These are phyloP conservation scores for Pleurotus citrinopileatus DNA, from an alignment of 768 basidiomycete genomes.

Conservation along the genomic window DNA sequence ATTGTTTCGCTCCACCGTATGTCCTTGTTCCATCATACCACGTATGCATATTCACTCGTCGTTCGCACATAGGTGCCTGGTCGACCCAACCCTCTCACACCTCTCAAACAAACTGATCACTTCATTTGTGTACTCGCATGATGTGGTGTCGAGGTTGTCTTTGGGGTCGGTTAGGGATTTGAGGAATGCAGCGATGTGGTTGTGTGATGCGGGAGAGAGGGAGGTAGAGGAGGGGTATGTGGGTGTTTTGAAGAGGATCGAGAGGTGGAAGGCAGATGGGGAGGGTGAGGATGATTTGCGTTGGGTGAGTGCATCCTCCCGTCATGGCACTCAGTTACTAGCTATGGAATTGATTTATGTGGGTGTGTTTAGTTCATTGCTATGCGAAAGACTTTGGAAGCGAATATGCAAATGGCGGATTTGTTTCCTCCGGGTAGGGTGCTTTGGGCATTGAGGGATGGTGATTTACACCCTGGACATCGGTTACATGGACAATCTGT, in stretches of 20 bases:
- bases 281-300: constrained; percentile 52
- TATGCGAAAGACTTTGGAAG: constrained; percentile 80
- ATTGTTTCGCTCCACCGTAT: constrained; percentile 79
- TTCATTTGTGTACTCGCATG: constrained; percentile 81
- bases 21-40: constrained; percentile 21
- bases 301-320: constrained; percentile 40
- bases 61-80: constrained; percentile 52
- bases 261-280: constrained; percentile 55
- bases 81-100: constrained; percentile 56
- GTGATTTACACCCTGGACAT: constrained; percentile 63
- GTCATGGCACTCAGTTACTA: no score
- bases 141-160: constrained; percentile 76
- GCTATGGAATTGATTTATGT: not conserved
- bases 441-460: constrained; percentile 76
- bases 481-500: constrained; percentile 27
- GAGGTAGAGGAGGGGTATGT: constrained; percentile 55
- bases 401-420: constrained; percentile 73
- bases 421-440: constrained; percentile 78
- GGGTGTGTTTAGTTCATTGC: constrained; percentile 58
- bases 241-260: constrained; percentile 45
- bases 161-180: constrained; percentile 77
- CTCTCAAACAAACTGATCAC: constrained; percentile 63
- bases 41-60: constrained; percentile 4
- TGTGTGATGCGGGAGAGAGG: constrained; percentile 67
- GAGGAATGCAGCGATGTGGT: constrained; percentile 70